phyloP scores from a whole-genome alignment of 1,139 yeast genomes.

The Taphrina wiesneri region DNA sequence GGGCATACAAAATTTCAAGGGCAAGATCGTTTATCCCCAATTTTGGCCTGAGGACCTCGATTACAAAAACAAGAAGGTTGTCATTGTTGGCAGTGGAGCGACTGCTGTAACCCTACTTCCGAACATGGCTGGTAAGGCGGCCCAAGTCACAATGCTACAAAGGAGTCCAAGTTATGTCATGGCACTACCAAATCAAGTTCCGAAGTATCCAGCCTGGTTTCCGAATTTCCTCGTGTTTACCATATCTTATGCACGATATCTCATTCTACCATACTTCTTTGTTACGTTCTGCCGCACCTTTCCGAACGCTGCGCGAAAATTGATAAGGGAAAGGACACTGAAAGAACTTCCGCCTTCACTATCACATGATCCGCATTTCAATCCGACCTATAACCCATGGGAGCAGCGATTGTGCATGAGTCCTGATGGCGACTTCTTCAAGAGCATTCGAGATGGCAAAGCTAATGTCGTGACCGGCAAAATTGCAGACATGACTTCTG shows the following conservation, averaged over 20 bases:
- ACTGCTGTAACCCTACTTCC: slow-evolving; percentile 54
- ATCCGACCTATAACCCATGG: slow-evolving; percentile 27
- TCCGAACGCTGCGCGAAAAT: slow-evolving; percentile 50
- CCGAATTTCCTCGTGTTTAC: slow-evolving; percentile 2
- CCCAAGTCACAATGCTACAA: slow-evolving; percentile 51
- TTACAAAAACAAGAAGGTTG: slow-evolving; percentile 49
- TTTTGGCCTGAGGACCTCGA: slow-evolving; percentile 49
- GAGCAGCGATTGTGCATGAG: slow-evolving; percentile 43
- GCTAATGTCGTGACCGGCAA: slow-evolving; percentile 48
- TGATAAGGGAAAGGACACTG: slow-evolving; percentile 41
- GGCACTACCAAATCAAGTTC: slow-evolving; percentile 47
- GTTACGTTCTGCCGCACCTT: slow-evolving; percentile 42
- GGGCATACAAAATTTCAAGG: slow-evolving; percentile 49
- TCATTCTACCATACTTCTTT: slow-evolving; percentile 49
- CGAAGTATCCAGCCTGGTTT: slow-evolving; percentile 43
- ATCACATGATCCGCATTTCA: slow-evolving; percentile 28
- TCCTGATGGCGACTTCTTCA: slow-evolving; percentile 51
- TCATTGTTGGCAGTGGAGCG: slow-evolving; percentile 52
- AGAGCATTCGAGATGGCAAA: slow-evolving; percentile 48
- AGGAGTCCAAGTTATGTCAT: slow-evolving; percentile 52
- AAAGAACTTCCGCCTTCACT: slow-evolving; percentile 10
- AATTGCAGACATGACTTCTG: slow-evolving; percentile 47
- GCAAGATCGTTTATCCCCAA: slow-evolving; percentile 50
- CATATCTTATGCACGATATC: slow-evolving; percentile 26
- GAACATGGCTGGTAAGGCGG: slow-evolving; percentile 52